These are phyloP conservation scores for Anthracocystis panici-leucophaei DNA, from an alignment of 1,284 basidiomycete genomes.

Conservation along the genomic window DNA sequence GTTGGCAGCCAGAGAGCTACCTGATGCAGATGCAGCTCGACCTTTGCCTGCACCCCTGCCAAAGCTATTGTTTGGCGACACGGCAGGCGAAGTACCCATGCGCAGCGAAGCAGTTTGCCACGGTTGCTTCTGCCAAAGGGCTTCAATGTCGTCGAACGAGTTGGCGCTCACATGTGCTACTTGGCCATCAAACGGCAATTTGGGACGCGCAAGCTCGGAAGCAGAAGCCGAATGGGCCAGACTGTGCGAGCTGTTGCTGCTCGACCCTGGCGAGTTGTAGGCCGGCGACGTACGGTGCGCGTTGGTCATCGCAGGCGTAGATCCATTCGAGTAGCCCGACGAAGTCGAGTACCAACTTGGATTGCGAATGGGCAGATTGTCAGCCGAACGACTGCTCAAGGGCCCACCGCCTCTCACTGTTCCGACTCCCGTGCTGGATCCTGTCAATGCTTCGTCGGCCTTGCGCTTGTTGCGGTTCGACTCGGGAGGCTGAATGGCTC, in stretches of 20 bases:
- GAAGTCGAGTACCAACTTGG: conserved; percentile 41
- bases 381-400: conserved; percentile 35
- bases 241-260: conserved; percentile 44
- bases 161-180: conserved; percentile 37
- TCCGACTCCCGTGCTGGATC: conserved; percentile 10
- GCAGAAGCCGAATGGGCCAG: conserved; percentile 39
- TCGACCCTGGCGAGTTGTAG: conserved; percentile 43
- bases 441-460: conserved; percentile 34
- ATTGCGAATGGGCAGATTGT: conserved; percentile 33
- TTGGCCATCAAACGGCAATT: conserved; percentile 37
- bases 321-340: conserved; percentile 39
- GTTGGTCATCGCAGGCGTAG: conserved; percentile 23
- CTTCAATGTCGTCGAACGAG: conserved; percentile 52
- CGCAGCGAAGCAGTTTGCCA: conserved; percentile 49
- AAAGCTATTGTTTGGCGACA: conserved; percentile 18
- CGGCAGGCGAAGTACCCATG: conserved; percentile 37
- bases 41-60: conserved; percentile 9
- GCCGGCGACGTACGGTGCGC: conserved; percentile 34
- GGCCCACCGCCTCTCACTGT: conserved; percentile 26
- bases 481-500: conserved; percentile 55
- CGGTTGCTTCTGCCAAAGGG: conserved; percentile 51
- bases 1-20: conserved; percentile 6
- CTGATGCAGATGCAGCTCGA: conserved; percentile 18
- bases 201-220: conserved; percentile 26
- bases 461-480: conserved; percentile 43